Conservation (phyloP, 306 rosid genomes). For the Castanea sativa region DNA sequence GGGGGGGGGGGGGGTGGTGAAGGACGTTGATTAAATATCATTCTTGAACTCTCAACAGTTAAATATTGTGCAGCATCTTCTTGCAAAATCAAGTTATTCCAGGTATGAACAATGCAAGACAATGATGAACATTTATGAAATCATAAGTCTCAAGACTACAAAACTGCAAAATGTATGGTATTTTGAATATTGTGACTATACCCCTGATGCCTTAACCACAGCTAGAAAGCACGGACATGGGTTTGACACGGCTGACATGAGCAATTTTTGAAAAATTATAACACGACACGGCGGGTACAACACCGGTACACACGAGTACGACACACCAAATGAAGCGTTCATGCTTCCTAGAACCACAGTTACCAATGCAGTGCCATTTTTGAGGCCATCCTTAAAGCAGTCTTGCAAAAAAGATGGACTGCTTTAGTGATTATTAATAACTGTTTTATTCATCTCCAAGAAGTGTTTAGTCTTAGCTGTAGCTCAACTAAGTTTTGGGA, state of each 20-base stretch:
- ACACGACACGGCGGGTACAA: too few relatives aligned
- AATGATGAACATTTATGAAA: background rate
- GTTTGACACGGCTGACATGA: too few relatives aligned
- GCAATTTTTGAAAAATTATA: too few relatives aligned
- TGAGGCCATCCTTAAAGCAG: background rate
- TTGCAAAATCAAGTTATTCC: constrained; percentile 1
- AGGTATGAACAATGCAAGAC: background rate
- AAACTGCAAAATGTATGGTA: background rate
- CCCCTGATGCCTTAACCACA: background rate
- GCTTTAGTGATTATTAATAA: background rate
- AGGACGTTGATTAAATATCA: constrained; percentile 7
- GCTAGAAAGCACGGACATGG: background rate
- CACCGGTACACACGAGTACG: too few relatives aligned
- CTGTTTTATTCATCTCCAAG: background rate
- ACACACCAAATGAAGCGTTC: too few relatives aligned
- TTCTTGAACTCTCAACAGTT: constrained; percentile 8
- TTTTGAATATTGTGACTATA: background rate
- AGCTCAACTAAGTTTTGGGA: background rate
- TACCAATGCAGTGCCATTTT: background rate
- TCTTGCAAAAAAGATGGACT: background rate
- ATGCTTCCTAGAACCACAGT: too few relatives aligned
- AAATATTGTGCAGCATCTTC: constrained; percentile 1
- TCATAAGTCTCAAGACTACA: background rate
- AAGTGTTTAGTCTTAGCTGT: background rate
- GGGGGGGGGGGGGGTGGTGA: too few relatives aligned